Evolutionary conservation across 2,329 filamentous ascomycete species (phyloP), one percentile per base, ranked within the genome.

Genomic region (Arthrinium puccinioides): DNA sequence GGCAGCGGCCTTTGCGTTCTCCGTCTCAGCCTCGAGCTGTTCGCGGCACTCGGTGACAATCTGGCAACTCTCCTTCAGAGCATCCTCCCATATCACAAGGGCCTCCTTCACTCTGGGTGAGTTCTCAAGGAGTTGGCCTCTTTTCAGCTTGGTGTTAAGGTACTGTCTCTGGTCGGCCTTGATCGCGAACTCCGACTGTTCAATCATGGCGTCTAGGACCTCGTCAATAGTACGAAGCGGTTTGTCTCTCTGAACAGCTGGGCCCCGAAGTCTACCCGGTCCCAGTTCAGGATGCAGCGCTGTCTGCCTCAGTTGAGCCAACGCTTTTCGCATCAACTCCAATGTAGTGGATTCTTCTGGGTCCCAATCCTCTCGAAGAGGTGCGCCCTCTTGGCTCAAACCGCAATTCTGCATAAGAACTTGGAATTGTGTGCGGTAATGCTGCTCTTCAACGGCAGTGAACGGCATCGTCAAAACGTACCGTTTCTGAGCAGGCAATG

Each of bases 381-480:
- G 85, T 3, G 63, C 65, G 0, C 90, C 89, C 19, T 76, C 64
- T 0, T 64, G 50, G 47, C 79, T 70, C 6, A 97, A 58, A 2
- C 76, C 79, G 44, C 81, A 84, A 2, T 76, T 76, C 20, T 79
- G 70, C 36, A 79, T 79, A 76, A 95, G 87, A 43, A 85, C 69
- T 32, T 79, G 72, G 53, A 90, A 88, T 3, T 94, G 60, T 6
- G 79, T 76, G 28, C 74, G 70, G 52, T 97, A 97, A 52, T 94
- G 80, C 53, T 96, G 87, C 53, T 96, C 86, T 55, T 97, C 92
- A 9, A 97, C 76, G 0, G 86, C 78, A 0, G 84, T 92, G 52
- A 97, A 94, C 0, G 92, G 87, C 56, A 95, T 80, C 2, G 84
- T 92, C 40, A 97, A 86, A 9, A 94, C 82, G 44, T 87, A 81